Base-by-base conservation (phyloP, 75 land plant genomes). In the Picea sitchensis region DNA sequence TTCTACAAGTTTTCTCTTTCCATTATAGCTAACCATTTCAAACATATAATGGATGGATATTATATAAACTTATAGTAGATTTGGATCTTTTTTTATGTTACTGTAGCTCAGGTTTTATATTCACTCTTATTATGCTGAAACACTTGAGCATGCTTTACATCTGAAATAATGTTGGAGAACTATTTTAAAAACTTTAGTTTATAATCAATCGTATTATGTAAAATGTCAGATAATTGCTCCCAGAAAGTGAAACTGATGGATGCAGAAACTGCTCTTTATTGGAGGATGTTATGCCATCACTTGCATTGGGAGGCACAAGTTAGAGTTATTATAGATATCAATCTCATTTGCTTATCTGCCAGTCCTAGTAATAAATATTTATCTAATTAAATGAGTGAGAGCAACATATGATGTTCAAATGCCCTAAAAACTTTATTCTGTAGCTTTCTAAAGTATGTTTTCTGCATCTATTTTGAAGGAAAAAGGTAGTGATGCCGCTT, bases 401-500 rank as follows among this genome's bases (percentile, higher is more conserved):
- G 32, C 32, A 23, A 20, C 30, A 76, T 76, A 17, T 76, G 21
- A 36, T 56, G 18, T 58, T 30, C 1, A 2, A 31, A 9, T 4
- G 18, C 34, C 26, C 13, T n/a, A 38, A 20, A 41, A 71, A 44
- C 3, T 17, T 9, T 44, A 76, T 79, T 7, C 78, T 69, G 26
- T 30, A 67, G 2, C 15, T 26, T 67, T 67, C 71, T 38, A 51
- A 51, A 67, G 44, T 47, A 18, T 57, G 6, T 72, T 64, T 26
- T 71, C 51, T 71, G 23, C 21, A 71, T 38, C 26, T 71, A 12
- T 44, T 38, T n/a, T n/a, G n/a, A n/a, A 92, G 80, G 90, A 82
- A 62, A 94, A 93, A 85, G 93, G 98, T 23, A 81, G 86, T 76
- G 94, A 93, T 86, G 98, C 99, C 80, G 99, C 99, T 21, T 81